Evolutionary conservation across 495 filamentous ascomycete species (phyloP).

Genomic region (Aspergillus affinis): DNA sequence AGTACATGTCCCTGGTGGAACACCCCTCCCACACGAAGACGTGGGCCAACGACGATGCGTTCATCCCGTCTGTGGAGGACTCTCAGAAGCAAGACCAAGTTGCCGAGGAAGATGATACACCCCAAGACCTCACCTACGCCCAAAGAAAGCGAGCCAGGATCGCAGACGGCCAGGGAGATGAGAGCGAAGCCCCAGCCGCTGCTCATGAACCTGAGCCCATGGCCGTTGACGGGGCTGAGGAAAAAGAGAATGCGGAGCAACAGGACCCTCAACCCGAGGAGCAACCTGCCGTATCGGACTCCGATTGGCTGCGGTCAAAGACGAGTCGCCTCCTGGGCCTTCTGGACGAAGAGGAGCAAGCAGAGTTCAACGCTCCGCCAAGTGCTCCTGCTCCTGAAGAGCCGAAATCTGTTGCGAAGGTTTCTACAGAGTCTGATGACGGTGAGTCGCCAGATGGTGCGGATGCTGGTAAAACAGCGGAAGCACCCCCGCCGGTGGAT

Average conservation of each 20-base stretch:
- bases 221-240: slow-evolving; percentile 24
- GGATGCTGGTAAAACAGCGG: slow-evolving; percentile 18
- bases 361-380: slow-evolving; percentile 23
- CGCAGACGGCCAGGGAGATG: slow-evolving; percentile 4
- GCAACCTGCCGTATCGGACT: slow-evolving; percentile 51
- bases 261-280: slow-evolving; percentile 25
- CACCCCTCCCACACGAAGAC: slow-evolving; percentile 63
- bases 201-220: slow-evolving; percentile 25
- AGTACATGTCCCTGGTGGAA: slow-evolving; percentile 84
- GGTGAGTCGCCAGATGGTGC: slow-evolving; percentile 4
- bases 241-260: slow-evolving; percentile 15
- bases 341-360: slow-evolving; percentile 63
- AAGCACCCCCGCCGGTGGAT: slow-evolving; percentile 26
- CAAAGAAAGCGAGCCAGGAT: slow-evolving; percentile 44
- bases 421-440: slow-evolving; percentile 14
- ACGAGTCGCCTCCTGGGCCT: slow-evolving; percentile 89
- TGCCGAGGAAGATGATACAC: slow-evolving; percentile 22
- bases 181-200: background rate
- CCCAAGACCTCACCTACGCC: slow-evolving; percentile 41
- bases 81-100: slow-evolving; percentile 24
- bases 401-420: slow-evolving; percentile 23
- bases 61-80: slow-evolving; percentile 29
- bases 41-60: slow-evolving; percentile 61
- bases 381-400: slow-evolving; percentile 16
- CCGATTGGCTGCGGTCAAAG: slow-evolving; percentile 89